Evolutionary conservation across 2,329 filamentous ascomycete species (phyloP).

Genomic region (Neofusicoccum sp.): DNA sequence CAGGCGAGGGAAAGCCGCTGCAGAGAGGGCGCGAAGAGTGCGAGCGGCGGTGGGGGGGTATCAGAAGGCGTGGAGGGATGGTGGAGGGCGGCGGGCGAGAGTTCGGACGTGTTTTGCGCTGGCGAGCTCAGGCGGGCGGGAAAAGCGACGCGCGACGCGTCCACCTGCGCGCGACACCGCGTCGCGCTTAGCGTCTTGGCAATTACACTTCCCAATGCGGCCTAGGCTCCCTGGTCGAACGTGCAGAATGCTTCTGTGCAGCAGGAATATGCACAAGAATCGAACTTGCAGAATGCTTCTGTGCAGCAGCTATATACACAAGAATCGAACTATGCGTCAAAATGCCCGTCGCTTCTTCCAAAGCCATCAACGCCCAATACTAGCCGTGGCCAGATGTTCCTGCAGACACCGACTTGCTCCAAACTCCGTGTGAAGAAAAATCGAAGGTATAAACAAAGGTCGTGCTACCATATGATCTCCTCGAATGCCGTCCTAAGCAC

Average conservation of each 20-base stretch:
- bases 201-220: background rate
- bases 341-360: background rate
- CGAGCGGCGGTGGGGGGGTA: slow-evolving; percentile 3
- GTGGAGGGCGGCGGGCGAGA: background rate
- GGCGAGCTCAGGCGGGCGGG: background rate
- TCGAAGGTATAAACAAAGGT: background rate
- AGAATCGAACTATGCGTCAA: too few relatives aligned
- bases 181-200: slow-evolving; percentile 4
- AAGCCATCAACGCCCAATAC: background rate
- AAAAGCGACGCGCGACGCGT: slow-evolving; percentile 12
- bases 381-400: background rate
- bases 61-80: slow-evolving; percentile 10
- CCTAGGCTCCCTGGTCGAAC: too few relatives aligned
- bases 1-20: too few relatives aligned
- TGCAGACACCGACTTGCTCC: background rate
- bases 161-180: background rate
- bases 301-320: too few relatives aligned
- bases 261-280: slow-evolving; percentile 26
- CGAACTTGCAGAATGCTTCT: background rate
- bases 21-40: background rate
- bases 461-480: slow-evolving; percentile 28
- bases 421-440: background rate
- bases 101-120: slow-evolving; percentile 12
- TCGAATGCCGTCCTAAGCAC: slow-evolving; percentile 46
- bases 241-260: background rate